These are phyloP conservation scores for Lachancea lanzarotensis DNA, from an alignment of 805 yeast species.

Conservation along the genomic window DNA sequence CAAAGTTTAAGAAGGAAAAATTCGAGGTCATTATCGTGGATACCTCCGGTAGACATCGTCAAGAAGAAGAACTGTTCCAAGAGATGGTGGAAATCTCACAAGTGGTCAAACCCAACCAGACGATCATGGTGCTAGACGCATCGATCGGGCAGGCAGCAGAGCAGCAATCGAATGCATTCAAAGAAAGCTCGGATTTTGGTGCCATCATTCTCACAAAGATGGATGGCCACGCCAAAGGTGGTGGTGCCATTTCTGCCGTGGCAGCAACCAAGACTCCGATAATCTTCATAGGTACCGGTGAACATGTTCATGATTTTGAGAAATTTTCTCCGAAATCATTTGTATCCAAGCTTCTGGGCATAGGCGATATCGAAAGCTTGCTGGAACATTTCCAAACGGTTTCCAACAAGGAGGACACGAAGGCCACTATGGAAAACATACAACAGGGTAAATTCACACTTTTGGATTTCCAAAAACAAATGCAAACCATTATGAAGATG, in stretches of 20 bases:
- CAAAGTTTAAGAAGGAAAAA: constrained; percentile 80
- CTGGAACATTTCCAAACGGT: constrained; percentile 80
- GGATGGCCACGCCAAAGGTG: constrained; percentile 99
- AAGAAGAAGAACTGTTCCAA: constrained; percentile 81
- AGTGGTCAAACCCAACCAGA: constrained; percentile 87
- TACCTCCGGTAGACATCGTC: constrained; percentile 97
- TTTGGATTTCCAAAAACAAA: constrained; percentile 86
- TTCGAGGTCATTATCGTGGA: constrained; percentile 93
- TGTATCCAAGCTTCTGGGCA: constrained; percentile 86
- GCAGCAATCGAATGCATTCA: constrained; percentile 88
- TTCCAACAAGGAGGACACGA: constrained; percentile 77
- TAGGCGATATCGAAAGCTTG: constrained; percentile 90
- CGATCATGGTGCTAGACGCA: constrained; percentile 96
- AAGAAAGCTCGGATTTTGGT: constrained; percentile 88
- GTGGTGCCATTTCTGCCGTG: constrained; percentile 98
- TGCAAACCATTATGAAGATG: constrained; percentile 93
- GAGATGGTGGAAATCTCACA: constrained; percentile 93
- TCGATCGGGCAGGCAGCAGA: constrained; percentile 98
- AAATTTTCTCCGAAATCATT: constrained; percentile 84
- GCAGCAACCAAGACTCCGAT: constrained; percentile 96
- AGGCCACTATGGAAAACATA: constrained; percentile 84
- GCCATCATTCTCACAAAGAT: constrained; percentile 90
- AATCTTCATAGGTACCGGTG: constrained; percentile 96
- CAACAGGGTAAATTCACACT: constrained; percentile 93
- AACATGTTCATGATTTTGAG: constrained; percentile 89